These are phyloP conservation scores for Calonectria ilicicola DNA, from an alignment of 2,329 filamentous ascomycete genomes.

Conservation along the genomic window DNA sequence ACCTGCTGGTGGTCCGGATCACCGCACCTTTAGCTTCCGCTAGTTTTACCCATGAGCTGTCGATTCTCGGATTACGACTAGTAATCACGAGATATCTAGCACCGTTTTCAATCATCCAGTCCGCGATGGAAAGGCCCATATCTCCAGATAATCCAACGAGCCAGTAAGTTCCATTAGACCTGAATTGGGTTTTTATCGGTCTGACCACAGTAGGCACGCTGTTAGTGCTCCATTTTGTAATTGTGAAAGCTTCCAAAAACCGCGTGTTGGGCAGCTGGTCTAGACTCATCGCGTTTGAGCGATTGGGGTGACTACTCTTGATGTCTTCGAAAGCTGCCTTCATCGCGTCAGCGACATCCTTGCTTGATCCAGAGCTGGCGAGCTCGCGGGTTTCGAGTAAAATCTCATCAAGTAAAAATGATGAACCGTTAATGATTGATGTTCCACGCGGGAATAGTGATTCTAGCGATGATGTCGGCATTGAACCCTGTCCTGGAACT, in stretches of 20 bases:
- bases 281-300: too few species aligned
- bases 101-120: not conserved
- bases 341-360: too few species aligned
- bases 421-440: too few species aligned
- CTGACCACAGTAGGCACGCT: not conserved
- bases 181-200: not conserved
- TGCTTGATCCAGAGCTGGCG: too few species aligned
- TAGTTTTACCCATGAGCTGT: not conserved
- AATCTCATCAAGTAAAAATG: too few species aligned
- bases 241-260: not conserved
- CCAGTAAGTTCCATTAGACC: not conserved
- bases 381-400: too few species aligned
- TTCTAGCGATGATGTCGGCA: too few species aligned
- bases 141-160: slow-evolving; percentile 1
- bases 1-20: not conserved
- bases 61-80: not conserved
- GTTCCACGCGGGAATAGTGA: too few species aligned
- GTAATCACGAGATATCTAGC: not conserved
- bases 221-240: not conserved
- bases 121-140: not conserved
- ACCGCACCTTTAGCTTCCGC: not conserved
- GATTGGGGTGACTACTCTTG: too few species aligned
- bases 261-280: too few species aligned
- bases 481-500: too few species aligned
- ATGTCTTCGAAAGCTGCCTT: too few species aligned